Base-by-base conservation (phyloP, 1,284 basidiomycete genomes). In the Flammula alnicola region DNA sequence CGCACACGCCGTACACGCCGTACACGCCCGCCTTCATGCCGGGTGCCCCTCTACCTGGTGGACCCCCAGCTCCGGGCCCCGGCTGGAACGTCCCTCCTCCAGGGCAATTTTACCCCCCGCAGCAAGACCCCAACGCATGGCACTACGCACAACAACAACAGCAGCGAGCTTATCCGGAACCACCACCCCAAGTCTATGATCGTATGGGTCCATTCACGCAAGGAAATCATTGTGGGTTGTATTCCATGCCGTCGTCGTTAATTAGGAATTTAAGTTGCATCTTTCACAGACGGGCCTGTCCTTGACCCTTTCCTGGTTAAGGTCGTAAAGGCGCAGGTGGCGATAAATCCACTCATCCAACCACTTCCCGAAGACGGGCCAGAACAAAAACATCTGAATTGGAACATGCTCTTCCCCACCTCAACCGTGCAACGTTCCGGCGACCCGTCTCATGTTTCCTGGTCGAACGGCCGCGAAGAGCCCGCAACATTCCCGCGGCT, bases 401-500 rank as follows among this genome's bases (percentile, higher is more conserved):
- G 88, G 86, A 86, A 86, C 67, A 86, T 91, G 83, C 74, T 86
- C 42, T 88, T 83, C 66, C 70, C 73, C 4, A 78, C 85, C 2
- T 77, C 73, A 39, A 76, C 79, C 55, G 83, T 83, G 46, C 80
- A 80, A 55, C 80, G 81, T 46, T 86, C 85, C 2, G 76, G 68
- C 22, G 87, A 89, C 50, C 71, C 67, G 2, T 40, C 69, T 1
- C 73, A 78, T 33, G 70, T 79, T n/a, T 88, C 87, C 0, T 91
- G 88, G 88, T 72, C 77, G 6, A 72, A 67, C 27, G 88, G 88
- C 2, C 79, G 88, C 9, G 65, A 77, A n/a, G 75, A 77, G 8
- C 88, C 88, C n/a, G 88, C 86, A 0, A 88, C 88, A 0, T 84
- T 83, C 66, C 88, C 88, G 1, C 84, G 88, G 17, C 57, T 88